Conservation (phyloP, 345 rosid genomes). For the Erodium maritimum region DNA sequence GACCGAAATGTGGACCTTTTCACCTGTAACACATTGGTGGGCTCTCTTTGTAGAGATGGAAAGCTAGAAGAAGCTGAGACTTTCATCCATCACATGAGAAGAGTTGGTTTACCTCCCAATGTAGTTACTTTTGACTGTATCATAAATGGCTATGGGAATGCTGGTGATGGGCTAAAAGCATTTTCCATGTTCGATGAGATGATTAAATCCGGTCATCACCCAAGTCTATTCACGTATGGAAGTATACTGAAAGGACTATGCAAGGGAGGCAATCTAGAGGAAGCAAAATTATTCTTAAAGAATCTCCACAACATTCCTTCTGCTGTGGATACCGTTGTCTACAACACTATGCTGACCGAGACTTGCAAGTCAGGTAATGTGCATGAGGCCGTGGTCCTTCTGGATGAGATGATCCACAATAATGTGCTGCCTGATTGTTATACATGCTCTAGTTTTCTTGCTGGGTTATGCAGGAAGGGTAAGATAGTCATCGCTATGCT, state of each 20-base stretch:
- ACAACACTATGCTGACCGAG: conserved; percentile 58
- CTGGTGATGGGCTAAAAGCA: conserved; percentile 47
- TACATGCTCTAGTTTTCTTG: conserved; percentile 50
- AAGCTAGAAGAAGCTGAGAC: conserved; percentile 51
- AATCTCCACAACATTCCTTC: conserved; percentile 40
- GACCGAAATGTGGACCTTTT: conserved; percentile 39
- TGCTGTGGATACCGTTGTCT: conserved; percentile 50
- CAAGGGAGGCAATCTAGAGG: conserved; percentile 46
- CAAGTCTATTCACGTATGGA: conserved; percentile 59
- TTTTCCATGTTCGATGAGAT: conserved; percentile 70
- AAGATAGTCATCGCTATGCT: conserved; percentile 60
- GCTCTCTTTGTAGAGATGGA: conserved; percentile 62
- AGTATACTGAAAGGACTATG: conserved; percentile 80
- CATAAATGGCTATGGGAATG: conserved; percentile 49
- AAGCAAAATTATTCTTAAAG: conserved; percentile 50
- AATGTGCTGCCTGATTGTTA: conserved; percentile 51
- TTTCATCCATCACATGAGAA: conserved; percentile 45
- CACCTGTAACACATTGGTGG: conserved; percentile 40
- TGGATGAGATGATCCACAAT: conserved; percentile 53
- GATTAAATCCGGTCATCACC: conserved; percentile 49
- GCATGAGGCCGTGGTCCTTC: conserved; percentile 45
- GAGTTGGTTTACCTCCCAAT: conserved; percentile 32
- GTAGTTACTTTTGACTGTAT: conserved; percentile 54
- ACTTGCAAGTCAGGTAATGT: conserved; percentile 48
- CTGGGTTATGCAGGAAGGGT: conserved; percentile 60